Conservation (phyloP, 257 asterid genomes). For the Solanum etuberosum region DNA sequence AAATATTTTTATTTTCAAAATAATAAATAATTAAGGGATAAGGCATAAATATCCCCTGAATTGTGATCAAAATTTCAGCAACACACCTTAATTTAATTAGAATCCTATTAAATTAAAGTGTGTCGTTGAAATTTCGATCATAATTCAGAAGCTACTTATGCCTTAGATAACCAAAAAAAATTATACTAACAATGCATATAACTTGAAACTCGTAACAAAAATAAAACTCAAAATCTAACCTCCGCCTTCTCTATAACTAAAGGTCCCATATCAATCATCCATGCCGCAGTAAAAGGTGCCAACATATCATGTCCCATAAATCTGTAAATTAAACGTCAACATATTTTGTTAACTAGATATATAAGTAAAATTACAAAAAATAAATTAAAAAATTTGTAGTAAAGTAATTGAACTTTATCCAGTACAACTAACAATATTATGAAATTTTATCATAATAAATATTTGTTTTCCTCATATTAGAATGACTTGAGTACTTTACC, state of each 20-base stretch:
- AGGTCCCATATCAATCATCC: slow-evolving; percentile 65
- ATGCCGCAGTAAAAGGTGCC: slow-evolving; percentile 95
- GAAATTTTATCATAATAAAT: neutral
- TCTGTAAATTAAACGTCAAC: slow-evolving; percentile 15
- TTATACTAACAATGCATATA: neutral
- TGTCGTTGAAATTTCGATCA: too few species aligned
- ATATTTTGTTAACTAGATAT: neutral
- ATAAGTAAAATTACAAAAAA: too few species aligned
- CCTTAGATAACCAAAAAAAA: too few species aligned
- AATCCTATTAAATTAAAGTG: rapidly evolving
- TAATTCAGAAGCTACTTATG: neutral
- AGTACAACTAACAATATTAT: neutral
- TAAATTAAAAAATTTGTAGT: neutral
- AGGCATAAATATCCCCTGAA: rapidly evolving
- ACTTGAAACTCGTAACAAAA: neutral
- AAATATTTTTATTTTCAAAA: neutral
- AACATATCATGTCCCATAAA: slow-evolving; percentile 85
- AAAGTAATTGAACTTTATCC: neutral
- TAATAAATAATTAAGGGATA: too few species aligned
- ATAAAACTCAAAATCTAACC: slow-evolving; percentile 19
- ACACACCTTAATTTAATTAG: too few species aligned
- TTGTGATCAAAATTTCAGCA: too few species aligned
- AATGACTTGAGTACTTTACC: neutral
- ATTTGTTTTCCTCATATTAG: neutral
- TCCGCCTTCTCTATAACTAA: slow-evolving; percentile 67